Evolutionary conservation across 371 early-diverging fungal species (phyloP), one percentile per base, ranked within the genome.

Genomic region (Sporodiniella umbellata): DNA sequence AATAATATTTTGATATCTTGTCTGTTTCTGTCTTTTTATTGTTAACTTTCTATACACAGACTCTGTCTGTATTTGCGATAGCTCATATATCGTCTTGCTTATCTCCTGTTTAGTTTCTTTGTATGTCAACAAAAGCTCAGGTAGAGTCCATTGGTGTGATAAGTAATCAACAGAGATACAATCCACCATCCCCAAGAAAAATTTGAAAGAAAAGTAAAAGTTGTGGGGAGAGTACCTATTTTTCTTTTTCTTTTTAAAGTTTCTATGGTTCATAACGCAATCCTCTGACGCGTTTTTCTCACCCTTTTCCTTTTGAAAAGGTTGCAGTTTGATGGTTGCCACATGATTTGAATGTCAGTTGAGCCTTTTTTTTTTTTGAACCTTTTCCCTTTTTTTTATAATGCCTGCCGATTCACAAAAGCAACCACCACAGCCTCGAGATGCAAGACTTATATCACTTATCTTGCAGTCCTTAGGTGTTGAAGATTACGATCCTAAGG

Each of bases 401-500:
- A 59, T 59, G 59, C 49, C 54, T 33, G 44, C 31, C 18, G 55
- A 60, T 45, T 50, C 60, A 37, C 55, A 54, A 38, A 60, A 60
- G 33, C 48, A 51, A 51, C 51, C 61, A 17, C 46, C 42, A 35
- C 60, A 60, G 43, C 99, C 99, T 11, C 76, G 93, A 24, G 94
- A 96, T 70, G 95, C 95, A 19, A 87, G 90, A 73, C 84, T 98
- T 19, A 86, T 99, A 49, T 90, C 95, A 2, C 71, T 99, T 46
- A 84, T 99, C 25, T 70, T 99, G 30, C 86, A 93, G 58, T 89
- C 95, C 2, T 79, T 92, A 23, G 98, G 93, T 8, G 88, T 99
- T 15, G 88, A 93, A 47, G 97, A 98, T 51, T 96, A 92, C 64
- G 98, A 98, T 61, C 97, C 98, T 8, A 88, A 92, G 67, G 99